These are phyloP conservation scores for Nematocida major DNA, from an alignment of 371 early-diverging fungal species.

Conservation along the genomic window DNA sequence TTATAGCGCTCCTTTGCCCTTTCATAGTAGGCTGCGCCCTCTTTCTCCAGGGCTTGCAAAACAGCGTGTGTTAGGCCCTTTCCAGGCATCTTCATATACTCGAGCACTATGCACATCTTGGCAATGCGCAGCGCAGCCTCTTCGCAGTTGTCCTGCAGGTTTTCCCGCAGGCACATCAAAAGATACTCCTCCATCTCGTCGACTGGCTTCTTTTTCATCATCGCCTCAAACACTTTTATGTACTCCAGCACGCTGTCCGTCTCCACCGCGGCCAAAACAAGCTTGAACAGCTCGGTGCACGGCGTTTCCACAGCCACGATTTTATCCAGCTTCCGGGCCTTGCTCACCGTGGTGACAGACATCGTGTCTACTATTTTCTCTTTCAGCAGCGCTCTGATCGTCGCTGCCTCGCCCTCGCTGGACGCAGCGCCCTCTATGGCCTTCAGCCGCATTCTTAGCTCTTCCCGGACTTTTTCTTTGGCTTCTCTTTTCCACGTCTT, in stretches of 20 bases:
- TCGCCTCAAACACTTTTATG: background rate
- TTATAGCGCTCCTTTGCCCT: background rate
- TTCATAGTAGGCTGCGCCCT: slow-evolving; percentile 10
- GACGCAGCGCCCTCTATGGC: background rate
- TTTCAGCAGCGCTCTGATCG: slow-evolving; percentile 3
- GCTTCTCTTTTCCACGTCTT: slow-evolving; percentile 46
- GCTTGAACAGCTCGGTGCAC: background rate
- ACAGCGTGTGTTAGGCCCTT: background rate
- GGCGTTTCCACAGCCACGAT: background rate
- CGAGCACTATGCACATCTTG: slow-evolving; percentile 11
- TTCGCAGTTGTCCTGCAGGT: background rate
- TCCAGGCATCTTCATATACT: background rate
- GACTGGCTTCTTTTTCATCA: background rate
- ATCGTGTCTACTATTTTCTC: slow-evolving; percentile 27
- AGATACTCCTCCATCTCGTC: slow-evolving; percentile 9
- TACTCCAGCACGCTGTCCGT: background rate
- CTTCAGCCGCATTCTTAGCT: background rate
- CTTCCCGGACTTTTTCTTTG: slow-evolving; percentile 2
- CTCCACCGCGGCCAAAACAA: background rate
- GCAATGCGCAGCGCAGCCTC: slow-evolving; percentile 6
- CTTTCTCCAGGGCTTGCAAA: background rate
- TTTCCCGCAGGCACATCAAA: background rate
- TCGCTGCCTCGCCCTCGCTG: background rate
- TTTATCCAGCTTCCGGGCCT: background rate
- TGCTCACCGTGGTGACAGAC: slow-evolving; percentile 6